These are phyloP conservation scores for Blastomyces parvus DNA, from an alignment of 2,329 filamentous ascomycete genomes.

Conservation along the genomic window DNA sequence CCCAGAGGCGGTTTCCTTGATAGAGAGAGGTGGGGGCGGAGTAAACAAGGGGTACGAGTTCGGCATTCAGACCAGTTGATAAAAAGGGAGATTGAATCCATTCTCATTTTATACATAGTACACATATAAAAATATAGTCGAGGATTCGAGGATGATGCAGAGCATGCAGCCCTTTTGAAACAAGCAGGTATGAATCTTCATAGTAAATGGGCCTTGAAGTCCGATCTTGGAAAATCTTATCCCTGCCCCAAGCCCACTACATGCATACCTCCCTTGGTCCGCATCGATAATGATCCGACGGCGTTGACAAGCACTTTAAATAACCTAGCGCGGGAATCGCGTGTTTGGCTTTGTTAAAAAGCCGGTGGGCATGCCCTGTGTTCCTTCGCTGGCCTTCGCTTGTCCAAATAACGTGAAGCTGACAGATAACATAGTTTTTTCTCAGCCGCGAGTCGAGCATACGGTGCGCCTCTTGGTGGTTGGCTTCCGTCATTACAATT, in stretches of 20 bases:
- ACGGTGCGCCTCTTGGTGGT: not conserved
- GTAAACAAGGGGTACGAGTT: no score
- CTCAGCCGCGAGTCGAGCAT: not conserved
- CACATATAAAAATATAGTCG: no score
- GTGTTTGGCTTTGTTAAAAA: not conserved
- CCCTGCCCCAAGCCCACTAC: not conserved
- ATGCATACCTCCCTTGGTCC: not conserved
- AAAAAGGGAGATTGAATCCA: no score
- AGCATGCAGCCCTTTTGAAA: not conserved
- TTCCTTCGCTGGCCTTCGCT: not conserved
- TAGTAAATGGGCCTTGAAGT: not conserved
- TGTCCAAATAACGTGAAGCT: not conserved
- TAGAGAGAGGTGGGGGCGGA: no score
- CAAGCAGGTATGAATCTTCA: not conserved
- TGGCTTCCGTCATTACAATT: not conserved
- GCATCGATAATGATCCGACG: not conserved
- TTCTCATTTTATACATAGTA: no score
- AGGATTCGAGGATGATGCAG: no score
- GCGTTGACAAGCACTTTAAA: not conserved
- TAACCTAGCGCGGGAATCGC: not conserved
- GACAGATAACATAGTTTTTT: not conserved
- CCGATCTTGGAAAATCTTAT: not conserved
- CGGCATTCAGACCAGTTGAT: no score
- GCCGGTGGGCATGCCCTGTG: not conserved
- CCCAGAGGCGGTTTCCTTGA: no score